Evolutionary conservation across 768 basidiomycete genomes (phyloP).

Genomic region (Multifurca ochricompacta): DNA sequence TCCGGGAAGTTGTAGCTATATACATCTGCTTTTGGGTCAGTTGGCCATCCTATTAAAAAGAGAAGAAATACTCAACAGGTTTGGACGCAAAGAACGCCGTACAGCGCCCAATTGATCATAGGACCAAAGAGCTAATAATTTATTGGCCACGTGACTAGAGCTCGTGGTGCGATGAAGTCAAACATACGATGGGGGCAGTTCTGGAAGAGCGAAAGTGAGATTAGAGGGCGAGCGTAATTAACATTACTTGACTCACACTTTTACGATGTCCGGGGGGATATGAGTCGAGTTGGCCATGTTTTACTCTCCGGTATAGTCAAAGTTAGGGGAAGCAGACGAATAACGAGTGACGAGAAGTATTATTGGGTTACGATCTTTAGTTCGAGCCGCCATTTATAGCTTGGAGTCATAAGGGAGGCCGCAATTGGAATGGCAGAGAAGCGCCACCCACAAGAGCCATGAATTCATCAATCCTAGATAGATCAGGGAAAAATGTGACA

Average conservation of each 20-base stretch:
- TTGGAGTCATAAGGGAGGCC: no score
- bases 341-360: neutral
- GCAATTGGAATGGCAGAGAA: no score
- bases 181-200: conserved; percentile 6
- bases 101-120: conserved; percentile 3
- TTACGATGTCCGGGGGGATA: neutral
- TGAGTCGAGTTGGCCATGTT: neutral
- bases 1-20: conserved; percentile 13
- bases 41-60: no score
- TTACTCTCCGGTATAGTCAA: neutral
- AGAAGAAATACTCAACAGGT: neutral
- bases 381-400: neutral
- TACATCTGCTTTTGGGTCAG: neutral
- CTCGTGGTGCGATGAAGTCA: neutral
- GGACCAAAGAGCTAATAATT: conserved; percentile 2
- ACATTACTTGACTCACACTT: neutral
- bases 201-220: neutral
- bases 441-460: no score
- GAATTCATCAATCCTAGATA: no score
- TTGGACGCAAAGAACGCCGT: conserved; percentile 5
- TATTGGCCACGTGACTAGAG: neutral
- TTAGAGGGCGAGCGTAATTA: neutral
- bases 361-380: neutral
- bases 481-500: neutral
- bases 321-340: neutral